Percentiles rank a stretch among this genome's conserved stretches.
These are phyloP conservation scores for Euphorbia corollata DNA, from an alignment of 441 rosid genomes.

Conservation along the genomic window DNA sequence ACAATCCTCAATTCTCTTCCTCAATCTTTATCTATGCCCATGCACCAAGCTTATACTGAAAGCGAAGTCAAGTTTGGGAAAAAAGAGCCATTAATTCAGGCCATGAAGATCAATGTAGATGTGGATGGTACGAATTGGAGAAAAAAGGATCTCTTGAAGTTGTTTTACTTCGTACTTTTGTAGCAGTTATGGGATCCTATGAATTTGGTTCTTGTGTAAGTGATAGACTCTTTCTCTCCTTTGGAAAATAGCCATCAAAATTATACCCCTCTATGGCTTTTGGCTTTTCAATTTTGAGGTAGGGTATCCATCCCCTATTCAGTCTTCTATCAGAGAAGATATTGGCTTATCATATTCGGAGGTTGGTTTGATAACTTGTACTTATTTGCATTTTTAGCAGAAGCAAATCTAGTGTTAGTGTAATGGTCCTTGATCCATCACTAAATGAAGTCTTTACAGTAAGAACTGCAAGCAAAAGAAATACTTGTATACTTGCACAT, in stretches of 20 bases:
- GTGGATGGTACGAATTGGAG: not conserved
- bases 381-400: too few relatives aligned
- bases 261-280: not conserved
- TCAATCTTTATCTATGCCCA: not conserved
- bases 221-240: not conserved
- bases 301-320: not conserved
- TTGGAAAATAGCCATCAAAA: not conserved
- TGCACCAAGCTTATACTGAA: not conserved
- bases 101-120: not conserved
- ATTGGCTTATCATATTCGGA: too few relatives aligned
- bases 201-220: not conserved
- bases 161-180: not conserved
- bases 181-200: not conserved
- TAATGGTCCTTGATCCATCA: too few relatives aligned
- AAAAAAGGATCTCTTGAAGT: not conserved
- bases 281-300: constrained; percentile 2
- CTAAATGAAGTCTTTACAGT: too few relatives aligned
- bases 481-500: too few relatives aligned
- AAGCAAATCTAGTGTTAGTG: too few relatives aligned
- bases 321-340: not conserved
- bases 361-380: too few relatives aligned
- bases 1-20: not conserved
- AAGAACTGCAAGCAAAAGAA: too few relatives aligned
- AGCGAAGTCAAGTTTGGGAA: not conserved
- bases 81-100: constrained; percentile 4